Conservation (phyloP, 73 alveolate genomes). For the Stentor coeruleus region DNA sequence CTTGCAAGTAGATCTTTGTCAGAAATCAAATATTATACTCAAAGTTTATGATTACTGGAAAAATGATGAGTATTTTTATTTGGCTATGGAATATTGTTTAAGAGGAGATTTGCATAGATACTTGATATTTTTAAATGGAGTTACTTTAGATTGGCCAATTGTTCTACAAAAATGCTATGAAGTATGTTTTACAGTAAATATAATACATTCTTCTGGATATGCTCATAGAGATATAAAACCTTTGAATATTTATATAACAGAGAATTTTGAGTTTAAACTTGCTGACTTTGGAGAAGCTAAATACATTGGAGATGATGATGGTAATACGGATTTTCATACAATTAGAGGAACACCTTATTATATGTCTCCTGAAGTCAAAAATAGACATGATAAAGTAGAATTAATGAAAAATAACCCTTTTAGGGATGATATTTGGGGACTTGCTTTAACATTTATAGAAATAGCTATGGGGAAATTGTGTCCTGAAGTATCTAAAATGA, state of each 20-base stretch:
- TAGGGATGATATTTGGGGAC: background rate
- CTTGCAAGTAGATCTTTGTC: background rate
- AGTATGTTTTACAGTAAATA: background rate
- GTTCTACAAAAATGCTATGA: background rate
- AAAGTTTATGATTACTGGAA: background rate
- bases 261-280: background rate
- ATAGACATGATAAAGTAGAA: background rate
- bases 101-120: background rate
- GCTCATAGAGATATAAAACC: background rate
- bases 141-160: too few species aligned
- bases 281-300: conserved; percentile 11
- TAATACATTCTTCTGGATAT: background rate
- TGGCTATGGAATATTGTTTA: background rate
- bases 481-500: background rate
- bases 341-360: background rate
- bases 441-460: background rate
- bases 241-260: too few species aligned
- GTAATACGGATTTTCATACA: background rate
- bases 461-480: background rate
- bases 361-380: background rate
- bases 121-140: background rate
- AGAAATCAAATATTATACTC: background rate
- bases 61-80: too few species aligned
- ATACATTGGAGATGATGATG: background rate
- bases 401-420: background rate